Conservation (phyloP, 2,329 filamentous ascomycete species). For the Verticillium tricorpus region DNA sequence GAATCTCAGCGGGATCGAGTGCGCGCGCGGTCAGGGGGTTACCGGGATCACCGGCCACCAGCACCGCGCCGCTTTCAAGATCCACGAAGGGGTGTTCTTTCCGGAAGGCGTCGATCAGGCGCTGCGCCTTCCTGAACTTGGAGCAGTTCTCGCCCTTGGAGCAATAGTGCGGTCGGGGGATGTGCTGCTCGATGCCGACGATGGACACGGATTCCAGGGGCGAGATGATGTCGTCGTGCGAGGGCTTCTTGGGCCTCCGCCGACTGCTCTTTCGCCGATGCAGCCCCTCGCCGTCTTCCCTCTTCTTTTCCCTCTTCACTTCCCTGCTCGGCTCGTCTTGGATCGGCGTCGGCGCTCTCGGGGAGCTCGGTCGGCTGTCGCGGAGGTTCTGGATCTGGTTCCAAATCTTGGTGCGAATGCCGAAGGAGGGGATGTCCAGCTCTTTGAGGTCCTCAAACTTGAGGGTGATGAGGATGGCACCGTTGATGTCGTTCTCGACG, state of each 20-base stretch:
- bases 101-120: constrained; percentile 68
- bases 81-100: constrained; percentile 68
- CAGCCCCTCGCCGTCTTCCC: constrained; percentile 28
- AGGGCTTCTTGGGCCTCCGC: constrained; percentile 31
- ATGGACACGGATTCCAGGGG: constrained; percentile 85
- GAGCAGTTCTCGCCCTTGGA: constrained; percentile 81
- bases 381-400: constrained; percentile 70
- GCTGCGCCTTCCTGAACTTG: constrained; percentile 78
- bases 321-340: constrained; percentile 53
- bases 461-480: constrained; percentile 80
- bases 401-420: constrained; percentile 75
- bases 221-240: constrained; percentile 62
- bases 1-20: constrained; percentile 44
- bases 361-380: constrained; percentile 46
- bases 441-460: constrained; percentile 86
- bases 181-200: constrained; percentile 83
- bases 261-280: constrained; percentile 35
- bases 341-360: constrained; percentile 54
- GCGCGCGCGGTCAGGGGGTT: constrained; percentile 64
- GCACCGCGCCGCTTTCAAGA: constrained; percentile 60
- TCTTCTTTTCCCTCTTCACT: constrained; percentile 36
- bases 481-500: constrained; percentile 86
- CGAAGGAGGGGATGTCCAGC: constrained; percentile 75
- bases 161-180: constrained; percentile 81
- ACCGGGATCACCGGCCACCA: constrained; percentile 74